A percentile compares a stretch with the other conserved stretches of the same genome.
These are phyloP conservation scores for carrot (Daucus carota) DNA, from an alignment of 129 eudicot genomes.

Conservation along the genomic window DH1_v3.0 NC_030383.2:13668501-13669000, in stretches of 20 bases:
- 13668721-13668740: not conserved
- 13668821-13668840: not conserved
- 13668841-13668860: not conserved
- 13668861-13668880: not conserved
- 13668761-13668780: not conserved
- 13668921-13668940: conserved; percentile 3
- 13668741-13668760: not conserved
- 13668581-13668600: no score
- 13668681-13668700: no score
- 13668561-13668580: no score
- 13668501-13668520: no score
- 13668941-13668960: not conserved
- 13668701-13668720: no score
- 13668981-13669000: not conserved
- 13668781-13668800: no score
- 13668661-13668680: no score
- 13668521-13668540: no score
- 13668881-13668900: not conserved
- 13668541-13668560: no score
- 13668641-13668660: no score
- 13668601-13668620: no score
- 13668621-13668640: no score
- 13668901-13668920: not conserved
- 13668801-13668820: not conserved
- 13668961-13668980: not conserved